Evolutionary conservation across 108 stramenopile species (phyloP), one percentile per base, ranked within the genome.

Genomic region (Pelagomonas calceolata): DNA sequence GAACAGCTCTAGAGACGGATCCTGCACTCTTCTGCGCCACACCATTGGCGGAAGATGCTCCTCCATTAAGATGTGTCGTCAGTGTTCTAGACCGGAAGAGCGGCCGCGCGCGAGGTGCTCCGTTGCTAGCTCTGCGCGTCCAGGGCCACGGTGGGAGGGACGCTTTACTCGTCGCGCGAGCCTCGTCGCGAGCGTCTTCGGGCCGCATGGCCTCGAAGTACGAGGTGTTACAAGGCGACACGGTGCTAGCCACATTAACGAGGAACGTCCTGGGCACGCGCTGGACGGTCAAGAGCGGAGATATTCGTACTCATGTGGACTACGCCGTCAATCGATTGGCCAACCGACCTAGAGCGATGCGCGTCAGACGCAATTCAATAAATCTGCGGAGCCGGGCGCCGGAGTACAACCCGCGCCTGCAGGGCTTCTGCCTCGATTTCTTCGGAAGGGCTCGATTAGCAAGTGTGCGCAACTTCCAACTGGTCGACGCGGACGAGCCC

Each of bases 341-440:
- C 21, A 60, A 60, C 51, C 51, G 51, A 12, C 51, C 51, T 12
- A 17, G 51, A 26, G 18, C 51, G 21, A 60, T 60, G 51, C 26
- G 1, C 51, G 51, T 60, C 7, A 4, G 26, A 17, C 21, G 18
- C 21, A 26, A 60, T 1, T 1, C 1, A 17, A 17, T 26, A 1
- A 3, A 26, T 17, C 26, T 60, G 21, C 14, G 14, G 51, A 26
- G 21, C 21, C 14, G 51, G 7, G 26, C 51, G 51, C 51, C 51
- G 21, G 51, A 60, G 51, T 60, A 60, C 51, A 60, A 60, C 51
- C 21, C 51, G 51, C 51, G 26, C 21, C 51, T 60, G 21, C 51
- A 60, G 51, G 51, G 51, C 51, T 60, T 60, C 51, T 60, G 51
- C 51, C 51, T 60, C 51, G 51, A 60, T 26, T 60, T 60, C 51